Evolutionary conservation across 805 yeast species (phyloP), one percentile per base, ranked within the genome.

Genomic region (Schwanniomyces sp.): DNA sequence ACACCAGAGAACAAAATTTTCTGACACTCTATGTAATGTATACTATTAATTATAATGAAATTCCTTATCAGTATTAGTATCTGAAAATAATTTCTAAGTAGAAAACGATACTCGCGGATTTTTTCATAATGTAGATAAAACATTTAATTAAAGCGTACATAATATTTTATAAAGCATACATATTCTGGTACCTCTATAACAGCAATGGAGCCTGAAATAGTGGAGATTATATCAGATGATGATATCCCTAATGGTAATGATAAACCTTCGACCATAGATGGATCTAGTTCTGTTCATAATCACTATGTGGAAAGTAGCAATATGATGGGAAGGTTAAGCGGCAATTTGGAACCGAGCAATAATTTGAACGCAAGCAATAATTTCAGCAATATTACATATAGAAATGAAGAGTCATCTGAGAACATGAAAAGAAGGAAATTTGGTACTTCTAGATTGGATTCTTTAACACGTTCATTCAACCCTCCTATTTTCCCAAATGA

Each of bases 201-300:
- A 21, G 25, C 34, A 47, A 34, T 39, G 17, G 37, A 38, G 8
- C 26, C 40, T 24, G 42, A 40, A 28, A 42, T 52, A 21, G 43
- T 49, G 21, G 47, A 46, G 41, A 45, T 46, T 30, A 34, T 52
- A 12, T 53, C 55, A 4, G 54, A 48, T 29, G 53, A 52, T 12
- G 36, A 32, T 2, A 3, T 32, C 36, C 17, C 36, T 32, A 11
- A 14, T 32, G 8, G 2, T 2, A 32, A 6, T 5, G 10, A 14
- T 16, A 11, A 4, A 12, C 21, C 36, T 3, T 21, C 24, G 24
- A 14, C 21, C 3, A 7, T 16, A 3, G 36, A 32, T 2, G 18
- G 18, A 9, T 12, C 36, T 7, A 16, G 18, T 16, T 10, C 8
- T 5, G 2, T 16, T 14, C 18, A 14, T 14, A 16, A 32, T 32